Conservation (phyloP, 2,329 filamentous ascomycete genomes). For the Mariannaea elegans region DNA sequence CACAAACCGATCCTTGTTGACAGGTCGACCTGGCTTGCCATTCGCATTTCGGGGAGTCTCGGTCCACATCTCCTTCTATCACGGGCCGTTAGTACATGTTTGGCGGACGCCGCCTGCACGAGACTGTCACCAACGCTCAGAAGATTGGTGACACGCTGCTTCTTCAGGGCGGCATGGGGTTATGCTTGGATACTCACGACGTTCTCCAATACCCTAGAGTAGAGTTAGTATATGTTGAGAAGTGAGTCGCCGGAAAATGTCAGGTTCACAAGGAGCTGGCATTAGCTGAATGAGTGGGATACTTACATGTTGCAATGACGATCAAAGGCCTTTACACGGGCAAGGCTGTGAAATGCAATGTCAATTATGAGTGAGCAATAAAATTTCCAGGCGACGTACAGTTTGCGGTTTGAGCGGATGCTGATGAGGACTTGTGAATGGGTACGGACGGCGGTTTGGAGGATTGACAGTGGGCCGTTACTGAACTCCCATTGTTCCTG, state of each 20-base stretch:
- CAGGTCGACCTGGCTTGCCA: constrained; percentile 18
- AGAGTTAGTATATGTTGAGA: not conserved
- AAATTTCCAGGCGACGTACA: not conserved
- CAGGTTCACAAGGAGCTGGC: not conserved
- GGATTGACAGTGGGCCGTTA: constrained; percentile 17
- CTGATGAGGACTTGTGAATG: constrained; percentile 21
- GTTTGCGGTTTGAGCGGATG: constrained; percentile 21
- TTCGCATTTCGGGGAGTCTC: constrained; percentile 15
- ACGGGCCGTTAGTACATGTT: not conserved
- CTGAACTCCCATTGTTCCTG: constrained; percentile 21
- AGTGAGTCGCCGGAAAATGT: not conserved
- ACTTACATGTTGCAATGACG: constrained; percentile 92
- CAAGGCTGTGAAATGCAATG: constrained; percentile 59
- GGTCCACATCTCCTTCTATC: constrained; percentile 20
- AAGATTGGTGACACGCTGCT: not conserved
- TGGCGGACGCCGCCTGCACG: not conserved
- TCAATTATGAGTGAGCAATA: not conserved
- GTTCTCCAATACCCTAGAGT: constrained; percentile 13
- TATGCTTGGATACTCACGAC: constrained; percentile 5
- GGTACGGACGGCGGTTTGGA: constrained; percentile 17
- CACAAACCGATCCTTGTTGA: constrained; percentile 20
- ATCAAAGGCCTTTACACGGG: constrained; percentile 98
- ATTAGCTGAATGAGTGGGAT: not conserved
- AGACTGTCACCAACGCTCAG: not conserved
- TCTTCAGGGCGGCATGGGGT: not conserved